Evolutionary conservation across 331 rosid genomes (phyloP), one percentile per base, ranked within the genome.

Genomic region (Saraca asoca): DNA sequence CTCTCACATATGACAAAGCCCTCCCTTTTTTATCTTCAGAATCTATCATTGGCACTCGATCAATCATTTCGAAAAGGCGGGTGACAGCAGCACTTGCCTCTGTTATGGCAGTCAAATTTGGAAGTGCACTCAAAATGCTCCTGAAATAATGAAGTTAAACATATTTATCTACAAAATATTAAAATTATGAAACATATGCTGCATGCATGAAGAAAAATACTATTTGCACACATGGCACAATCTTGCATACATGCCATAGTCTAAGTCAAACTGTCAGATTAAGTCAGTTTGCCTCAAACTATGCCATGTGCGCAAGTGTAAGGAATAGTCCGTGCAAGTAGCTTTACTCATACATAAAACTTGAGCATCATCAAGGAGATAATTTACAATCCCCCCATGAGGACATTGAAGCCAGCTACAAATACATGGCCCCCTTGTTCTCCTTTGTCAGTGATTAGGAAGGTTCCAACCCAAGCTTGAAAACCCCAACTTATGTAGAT

Each of bases 321-420:
- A 24, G 31, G 31, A 24, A 24, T 24, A 24, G 31, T 3, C 31
- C 3, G 31, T 24, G 31, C 31, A 24, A 24, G 2, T 24, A 24
- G 31, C 31, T 1, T 24, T 24, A 24, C 31, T 24, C 31, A 3
- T 14, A 56, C 15, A 44, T 46, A 53, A 68, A 67, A 63, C 19
- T 45, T 14, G 39, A 71, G 52, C 42, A 64, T 45, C 3, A 20
- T 11, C 44, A 37, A 54, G 7, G 69, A 62, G 48, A 70, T 12
- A 15, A 89, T 94, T 89, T 69, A 89, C 98, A 93, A 52, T 70
- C 98, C 98, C 79, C 96, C 98, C 95, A 93, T 87, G 50, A 93
- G 90, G 31, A 93, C 82, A 16, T 84, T 81, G 84, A 87, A 84
- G 61, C 95, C 95, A 6, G 96, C 96, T 35, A 93, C 80, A 63